Evolutionary conservation across 768 basidiomycete species (phyloP).

Genomic region (Asterophora parasitica): DNA sequence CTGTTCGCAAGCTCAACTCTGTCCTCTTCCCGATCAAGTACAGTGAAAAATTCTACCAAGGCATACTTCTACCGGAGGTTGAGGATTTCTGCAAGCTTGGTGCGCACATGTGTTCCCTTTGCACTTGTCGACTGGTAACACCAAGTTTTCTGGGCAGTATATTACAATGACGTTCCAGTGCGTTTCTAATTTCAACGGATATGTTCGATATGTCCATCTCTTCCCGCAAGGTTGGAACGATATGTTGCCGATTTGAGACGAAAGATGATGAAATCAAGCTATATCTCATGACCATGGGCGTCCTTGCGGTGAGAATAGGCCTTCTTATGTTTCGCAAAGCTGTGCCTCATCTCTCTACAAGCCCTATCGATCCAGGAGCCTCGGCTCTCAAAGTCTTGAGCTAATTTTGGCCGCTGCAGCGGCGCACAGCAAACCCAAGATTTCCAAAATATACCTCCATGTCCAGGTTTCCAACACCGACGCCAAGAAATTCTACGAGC

Average conservation of each 20-base stretch:
- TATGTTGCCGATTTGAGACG: constrained; percentile 80
- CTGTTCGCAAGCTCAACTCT: constrained; percentile 62
- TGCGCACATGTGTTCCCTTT: constrained; percentile 30
- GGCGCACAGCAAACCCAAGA: constrained; percentile 52
- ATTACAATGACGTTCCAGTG: constrained; percentile 87
- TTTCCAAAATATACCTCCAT: constrained; percentile 74
- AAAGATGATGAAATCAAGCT: constrained; percentile 51
- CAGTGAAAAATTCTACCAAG: constrained; percentile 82
- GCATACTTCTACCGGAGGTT: constrained; percentile 68
- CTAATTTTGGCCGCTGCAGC: constrained; percentile 62
- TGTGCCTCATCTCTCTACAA: constrained; percentile 23
- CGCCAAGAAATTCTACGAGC: constrained; percentile 80
- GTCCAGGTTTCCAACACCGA: constrained; percentile 79
- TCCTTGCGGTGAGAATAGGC: constrained; percentile 68
- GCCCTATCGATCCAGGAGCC: constrained; percentile 80
- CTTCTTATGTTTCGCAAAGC: constrained; percentile 7
- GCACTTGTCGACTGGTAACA: constrained; percentile 1
- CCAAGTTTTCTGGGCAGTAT: constrained; percentile 49
- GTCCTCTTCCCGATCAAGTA: constrained; percentile 90
- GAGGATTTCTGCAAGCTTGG: constrained; percentile 88
- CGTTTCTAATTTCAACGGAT: constrained; percentile 17
- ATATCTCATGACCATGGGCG: constrained; percentile 91
- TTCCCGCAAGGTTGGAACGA: constrained; percentile 60
- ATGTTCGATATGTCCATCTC: constrained; percentile 10
- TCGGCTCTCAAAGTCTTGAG: constrained; percentile 72